phyloP scores from a whole-genome alignment of 2,329 filamentous ascomycete species.

The Diaporthe citriasiana region DNA sequence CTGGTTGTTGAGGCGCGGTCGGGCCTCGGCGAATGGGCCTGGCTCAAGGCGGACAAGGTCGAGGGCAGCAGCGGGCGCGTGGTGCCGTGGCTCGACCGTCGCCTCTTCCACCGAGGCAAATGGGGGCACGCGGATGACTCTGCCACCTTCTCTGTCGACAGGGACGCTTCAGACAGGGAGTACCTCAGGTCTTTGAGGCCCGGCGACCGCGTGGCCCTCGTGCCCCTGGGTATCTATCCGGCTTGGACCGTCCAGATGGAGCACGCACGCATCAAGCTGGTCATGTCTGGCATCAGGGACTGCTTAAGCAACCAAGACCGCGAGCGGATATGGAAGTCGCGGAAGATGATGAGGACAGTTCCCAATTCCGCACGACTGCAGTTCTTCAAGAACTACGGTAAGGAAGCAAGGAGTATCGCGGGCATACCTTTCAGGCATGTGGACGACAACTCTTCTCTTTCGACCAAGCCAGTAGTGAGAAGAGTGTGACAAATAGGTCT shows the following conservation, averaged over 20 bases:
- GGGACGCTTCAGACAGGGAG: neutral
- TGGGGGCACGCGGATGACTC: neutral
- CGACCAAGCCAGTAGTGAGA: neutral
- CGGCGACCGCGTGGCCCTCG: conserved; percentile 1
- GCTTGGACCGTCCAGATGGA: neutral
- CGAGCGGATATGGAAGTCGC: neutral
- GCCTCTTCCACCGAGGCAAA: neutral
- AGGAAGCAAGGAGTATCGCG: neutral
- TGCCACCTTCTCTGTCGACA: neutral
- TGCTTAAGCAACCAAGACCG: conserved; percentile 2
- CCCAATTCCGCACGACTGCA: neutral
- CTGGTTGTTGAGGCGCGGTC: neutral
- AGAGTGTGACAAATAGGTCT: neutral
- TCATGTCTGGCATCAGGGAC: conserved; percentile 13
- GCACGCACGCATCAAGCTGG: neutral
- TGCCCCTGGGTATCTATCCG: neutral
- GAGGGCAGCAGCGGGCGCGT: neutral
- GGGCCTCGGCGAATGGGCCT: neutral
- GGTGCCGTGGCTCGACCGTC: neutral
- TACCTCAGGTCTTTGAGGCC: neutral
- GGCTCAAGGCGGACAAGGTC: neutral
- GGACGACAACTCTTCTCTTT: neutral
- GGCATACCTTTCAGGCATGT: neutral
- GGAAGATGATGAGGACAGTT: neutral
- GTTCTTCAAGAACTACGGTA: neutral